These are phyloP conservation scores for Leucosporidium yakuticum DNA, from an alignment of 768 basidiomycete genomes.

Conservation along the genomic window DNA sequence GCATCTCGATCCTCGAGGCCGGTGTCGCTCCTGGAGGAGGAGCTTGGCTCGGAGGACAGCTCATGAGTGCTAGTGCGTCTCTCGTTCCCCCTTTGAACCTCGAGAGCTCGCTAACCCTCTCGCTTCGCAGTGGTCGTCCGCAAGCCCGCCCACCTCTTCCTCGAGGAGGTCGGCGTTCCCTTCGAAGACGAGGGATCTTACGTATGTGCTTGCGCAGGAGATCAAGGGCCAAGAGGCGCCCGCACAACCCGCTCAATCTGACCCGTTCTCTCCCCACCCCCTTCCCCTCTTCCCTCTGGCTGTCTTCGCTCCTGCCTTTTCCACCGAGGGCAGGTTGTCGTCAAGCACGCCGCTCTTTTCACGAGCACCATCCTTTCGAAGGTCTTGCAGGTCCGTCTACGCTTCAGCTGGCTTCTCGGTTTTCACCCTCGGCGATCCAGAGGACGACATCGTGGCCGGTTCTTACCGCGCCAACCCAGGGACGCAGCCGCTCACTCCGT, in stretches of 20 bases:
- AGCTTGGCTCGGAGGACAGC: slow-evolving; percentile 7
- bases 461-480: too few relatives aligned
- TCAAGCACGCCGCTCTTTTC: slow-evolving; percentile 75
- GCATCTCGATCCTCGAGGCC: slow-evolving; percentile 63
- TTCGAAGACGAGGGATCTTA: slow-evolving; percentile 72
- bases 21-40: slow-evolving; percentile 67
- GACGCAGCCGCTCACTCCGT: too few relatives aligned
- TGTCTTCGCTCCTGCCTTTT: too few relatives aligned
- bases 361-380: slow-evolving; percentile 68
- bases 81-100: too few relatives aligned
- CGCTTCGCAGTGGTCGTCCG: slow-evolving; percentile 60
- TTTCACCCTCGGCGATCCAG: too few relatives aligned
- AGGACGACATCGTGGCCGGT: too few relatives aligned
- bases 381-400: slow-evolving; percentile 43
- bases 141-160: slow-evolving; percentile 68
- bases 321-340: slow-evolving; percentile 44
- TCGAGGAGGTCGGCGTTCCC: slow-evolving; percentile 61
- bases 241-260: too few relatives aligned
- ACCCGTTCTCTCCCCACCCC: neutral
- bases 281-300: neutral
- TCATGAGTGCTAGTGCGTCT: neutral
- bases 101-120: neutral
- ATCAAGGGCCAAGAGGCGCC: too few relatives aligned
- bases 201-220: slow-evolving; percentile 45
- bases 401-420: neutral